Evolutionary conservation across 345 rosid genomes (phyloP), one percentile per base, ranked within the genome.

Genomic region (Noccaea caerulescens): DNA sequence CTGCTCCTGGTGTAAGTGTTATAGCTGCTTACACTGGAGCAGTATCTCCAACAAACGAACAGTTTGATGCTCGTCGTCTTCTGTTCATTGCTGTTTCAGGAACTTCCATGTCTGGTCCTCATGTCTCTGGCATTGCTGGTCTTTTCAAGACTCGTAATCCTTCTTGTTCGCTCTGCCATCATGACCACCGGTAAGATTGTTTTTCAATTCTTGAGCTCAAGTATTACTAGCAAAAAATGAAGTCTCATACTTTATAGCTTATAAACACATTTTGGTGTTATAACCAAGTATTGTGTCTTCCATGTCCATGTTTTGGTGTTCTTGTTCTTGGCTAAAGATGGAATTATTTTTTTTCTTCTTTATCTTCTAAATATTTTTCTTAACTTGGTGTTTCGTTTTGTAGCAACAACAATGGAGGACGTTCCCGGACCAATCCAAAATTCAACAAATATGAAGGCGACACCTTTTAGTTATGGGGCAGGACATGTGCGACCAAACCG

Each of bases 101-200:
- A 64, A 92, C 98, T 32, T 89, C 96, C 7, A 92, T 89, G 98
- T 89, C 96, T 3, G 86, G 96, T 73, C 96, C 96, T 73, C 98
- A 89, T 76, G 72, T 92, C 69, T 80, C 98, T 3, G 96, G 96
- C 23, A 69, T 87, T 52, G 93, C 67, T 2, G 93, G 96, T 9
- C 93, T 92, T 66, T 87, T 92, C 37, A 86, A 84, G 76, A 81
- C 85, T 53, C 84, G 87, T 23, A 69, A 89, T 69, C 93, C 96
- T 20, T 66, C 73, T 27, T 92, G 98, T 92, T 63, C 83, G 71
- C 66, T 92, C 98, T 39, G 96, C 97, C 49, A 86, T 89, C 69
- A 80, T 86, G 88, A 88, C 96, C 1, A 83, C 87, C 1, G 98
- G 97, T 78, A 74, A 71, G 38, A 7, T 10, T 16, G 23, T 34